A percentile compares a stretch with the other conserved stretches of the same genome.
These are phyloP conservation scores for Candida pseudofarinosa DNA, from an alignment of 805 yeast genomes.

Conservation along the genomic window DNA sequence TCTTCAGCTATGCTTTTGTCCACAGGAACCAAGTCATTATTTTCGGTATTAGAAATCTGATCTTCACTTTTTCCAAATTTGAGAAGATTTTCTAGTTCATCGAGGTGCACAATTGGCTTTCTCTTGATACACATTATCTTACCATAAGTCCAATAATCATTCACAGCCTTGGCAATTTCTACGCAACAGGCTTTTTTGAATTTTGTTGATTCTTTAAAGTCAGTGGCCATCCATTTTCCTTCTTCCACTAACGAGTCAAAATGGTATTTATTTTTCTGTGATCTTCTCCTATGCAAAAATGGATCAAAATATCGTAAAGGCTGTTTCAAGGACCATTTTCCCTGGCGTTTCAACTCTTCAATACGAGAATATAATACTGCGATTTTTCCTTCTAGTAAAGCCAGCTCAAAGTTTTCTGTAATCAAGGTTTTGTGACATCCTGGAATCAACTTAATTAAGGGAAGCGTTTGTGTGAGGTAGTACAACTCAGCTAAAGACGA, in stretches of 20 bases:
- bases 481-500: conserved; percentile 79
- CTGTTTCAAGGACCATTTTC: conserved; percentile 89
- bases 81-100: conserved; percentile 1
- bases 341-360: conserved; percentile 83
- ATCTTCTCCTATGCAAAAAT: conserved; percentile 20
- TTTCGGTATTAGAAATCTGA: not conserved
- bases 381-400: conserved; percentile 84
- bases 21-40: not conserved
- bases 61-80: conserved; percentile 1
- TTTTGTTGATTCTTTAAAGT: conserved; percentile 66
- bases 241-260: conserved; percentile 76
- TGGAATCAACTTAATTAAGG: conserved; percentile 74
- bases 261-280: conserved; percentile 44
- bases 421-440: conserved; percentile 82
- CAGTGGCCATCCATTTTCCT: conserved; percentile 79
- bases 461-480: conserved; percentile 84
- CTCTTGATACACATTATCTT: conserved; percentile 57
- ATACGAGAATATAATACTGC: conserved; percentile 87
- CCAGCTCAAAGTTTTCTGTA: conserved; percentile 80
- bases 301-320: conserved; percentile 74
- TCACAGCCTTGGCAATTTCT: conserved; percentile 64
- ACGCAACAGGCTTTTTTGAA: conserved; percentile 68
- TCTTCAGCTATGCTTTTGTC: not conserved
- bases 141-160: conserved; percentile 78
- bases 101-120: conserved; percentile 35